phyloP scores from a whole-genome alignment of 164 flowering plant species.

The Cinnamomum chago region DNA sequence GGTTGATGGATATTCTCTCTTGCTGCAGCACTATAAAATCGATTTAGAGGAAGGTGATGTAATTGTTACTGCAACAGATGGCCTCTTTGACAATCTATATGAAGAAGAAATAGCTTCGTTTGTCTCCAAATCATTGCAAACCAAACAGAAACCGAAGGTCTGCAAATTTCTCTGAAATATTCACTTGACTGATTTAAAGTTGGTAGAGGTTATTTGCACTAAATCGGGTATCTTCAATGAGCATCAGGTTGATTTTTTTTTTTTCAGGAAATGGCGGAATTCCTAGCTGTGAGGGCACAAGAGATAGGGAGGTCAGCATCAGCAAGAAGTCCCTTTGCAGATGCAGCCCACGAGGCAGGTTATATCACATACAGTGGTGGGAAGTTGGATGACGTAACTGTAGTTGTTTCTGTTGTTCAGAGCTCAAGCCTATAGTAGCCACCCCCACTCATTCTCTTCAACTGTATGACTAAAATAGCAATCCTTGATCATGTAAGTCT shows the following conservation, averaged over 20 bases:
- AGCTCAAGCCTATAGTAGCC: slow-evolving; percentile 7
- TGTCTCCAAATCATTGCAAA: slow-evolving; percentile 45
- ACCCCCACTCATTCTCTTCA: background rate
- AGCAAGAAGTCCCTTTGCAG: slow-evolving; percentile 71
- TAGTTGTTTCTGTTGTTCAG: slow-evolving; percentile 62
- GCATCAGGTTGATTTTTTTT: background rate
- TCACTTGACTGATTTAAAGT: background rate
- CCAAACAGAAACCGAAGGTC: slow-evolving; percentile 48
- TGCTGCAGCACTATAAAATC: slow-evolving; percentile 49
- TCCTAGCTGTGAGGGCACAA: slow-evolving; percentile 55
- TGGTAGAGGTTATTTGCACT: background rate
- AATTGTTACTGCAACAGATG: slow-evolving; percentile 73
- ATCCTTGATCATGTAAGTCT: no score
- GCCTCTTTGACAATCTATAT: slow-evolving; percentile 80
- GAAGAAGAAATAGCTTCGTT: slow-evolving; percentile 59
- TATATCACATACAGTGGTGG: slow-evolving; percentile 63
- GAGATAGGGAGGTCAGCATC: slow-evolving; percentile 49
- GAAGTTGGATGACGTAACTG: slow-evolving; percentile 77
- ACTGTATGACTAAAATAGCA: background rate
- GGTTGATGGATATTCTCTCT: background rate
- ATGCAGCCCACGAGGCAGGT: slow-evolving; percentile 83
- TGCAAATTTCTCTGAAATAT: background rate
- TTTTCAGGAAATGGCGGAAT: slow-evolving; percentile 64
- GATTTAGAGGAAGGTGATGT: slow-evolving; percentile 71
- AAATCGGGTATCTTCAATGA: background rate